Base-by-base conservation (phyloP, 805 yeast genomes). In the Kuraishia cidri region DNA sequence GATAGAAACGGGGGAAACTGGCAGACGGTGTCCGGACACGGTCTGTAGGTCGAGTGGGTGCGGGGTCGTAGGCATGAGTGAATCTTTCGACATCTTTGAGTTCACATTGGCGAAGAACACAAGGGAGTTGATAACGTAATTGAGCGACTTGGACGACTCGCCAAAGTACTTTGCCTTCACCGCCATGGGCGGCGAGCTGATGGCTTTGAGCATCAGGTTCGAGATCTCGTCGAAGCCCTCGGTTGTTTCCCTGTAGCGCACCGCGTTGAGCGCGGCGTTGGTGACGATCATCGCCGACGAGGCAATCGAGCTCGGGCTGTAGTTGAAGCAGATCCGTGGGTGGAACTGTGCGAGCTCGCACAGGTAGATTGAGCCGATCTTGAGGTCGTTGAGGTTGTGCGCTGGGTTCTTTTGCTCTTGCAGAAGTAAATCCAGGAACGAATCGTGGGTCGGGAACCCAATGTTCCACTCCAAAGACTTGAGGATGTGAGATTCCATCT, bases 311-410 rank as follows among this genome's bases (percentile, higher is more conserved):
- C 67, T 60, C 6, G 64, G 48, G 3, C 68, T 48, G 42, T 56
- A 70, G 40, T 64, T 64, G 48, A 72, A 69, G 36, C 75, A 69
- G 37, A 79, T 56, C 37, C 67, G 68, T 32, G 73, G 68, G 48
- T 77, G 72, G 51, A 80, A 78, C 38, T 74, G 76, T 34, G 77
- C 65, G 44, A 79, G 57, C 48, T 80, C 87, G 45, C 86, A 76
- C 29, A 80, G 51, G 56, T 75, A 74, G 37, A 72, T 56, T 11
- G 84, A 65, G 37, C 79, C 72, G 30, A 64, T 54, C 44, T 70
- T 74, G 39, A 78, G 56, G 36, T 70, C 73, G 38, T 64, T 58
- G 25, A 62, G 45, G 39, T 56, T 58, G 33, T 53, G 54, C 32
- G 48, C 47, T 24, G 45, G 38, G 16, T 43, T 43, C 33, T 30